Percentiles rank a stretch among this genome's conserved stretches.
Conservation (phyloP, 1,284 basidiomycete genomes). For the Ceraceosorus guamensis region DNA sequence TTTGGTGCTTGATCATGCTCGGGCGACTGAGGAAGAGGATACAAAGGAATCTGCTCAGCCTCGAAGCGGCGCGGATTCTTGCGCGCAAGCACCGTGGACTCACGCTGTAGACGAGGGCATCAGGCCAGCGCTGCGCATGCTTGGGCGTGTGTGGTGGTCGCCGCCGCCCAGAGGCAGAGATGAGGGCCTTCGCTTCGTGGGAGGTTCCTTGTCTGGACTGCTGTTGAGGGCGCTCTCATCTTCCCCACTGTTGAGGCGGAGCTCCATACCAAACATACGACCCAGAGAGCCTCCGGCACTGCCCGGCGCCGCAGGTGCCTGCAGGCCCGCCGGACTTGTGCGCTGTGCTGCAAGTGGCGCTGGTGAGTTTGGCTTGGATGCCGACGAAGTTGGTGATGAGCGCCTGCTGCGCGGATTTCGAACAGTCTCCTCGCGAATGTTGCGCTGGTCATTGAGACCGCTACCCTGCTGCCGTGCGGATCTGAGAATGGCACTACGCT, state of each 20-base stretch:
- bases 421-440: not conserved
- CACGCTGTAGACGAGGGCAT: not conserved
- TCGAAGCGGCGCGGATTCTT: not conserved
- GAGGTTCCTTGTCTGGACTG: conserved; percentile 36
- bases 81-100: no score
- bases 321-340: no score
- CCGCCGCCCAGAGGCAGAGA: conserved; percentile 18
- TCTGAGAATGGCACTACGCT: no score
- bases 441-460: conserved; percentile 11
- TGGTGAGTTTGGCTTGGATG: not conserved
- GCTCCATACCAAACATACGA: conserved; percentile 35
- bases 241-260: conserved; percentile 30
- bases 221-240: conserved; percentile 15
- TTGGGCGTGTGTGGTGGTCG: conserved; percentile 1
- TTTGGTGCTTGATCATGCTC: conserved; percentile 1
- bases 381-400: conserved; percentile 2
- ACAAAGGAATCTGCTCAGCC: not conserved
- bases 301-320: not conserved
- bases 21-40: not conserved
- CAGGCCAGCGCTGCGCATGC: conserved; percentile 1
- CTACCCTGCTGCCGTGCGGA: conserved; percentile 1
- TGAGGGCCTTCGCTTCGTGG: conserved; percentile 28
- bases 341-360: no score
- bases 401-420: conserved; percentile 1
- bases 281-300: conserved; percentile 8